Evolutionary conservation across 306 rosid species (phyloP).

Genomic region (Datisca glomerata): DNA sequence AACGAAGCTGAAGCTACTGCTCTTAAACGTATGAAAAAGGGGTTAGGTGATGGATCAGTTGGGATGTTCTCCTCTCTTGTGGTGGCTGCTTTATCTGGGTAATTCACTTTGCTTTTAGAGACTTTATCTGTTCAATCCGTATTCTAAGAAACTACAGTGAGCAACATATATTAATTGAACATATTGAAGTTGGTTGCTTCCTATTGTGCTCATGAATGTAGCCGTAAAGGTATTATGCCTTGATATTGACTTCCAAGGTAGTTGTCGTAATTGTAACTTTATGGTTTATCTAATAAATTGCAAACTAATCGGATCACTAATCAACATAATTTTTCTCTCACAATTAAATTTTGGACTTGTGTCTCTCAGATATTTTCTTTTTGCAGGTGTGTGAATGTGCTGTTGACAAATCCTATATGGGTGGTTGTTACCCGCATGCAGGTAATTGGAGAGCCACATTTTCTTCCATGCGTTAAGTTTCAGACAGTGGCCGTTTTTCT

Average conservation of each 20-base stretch:
- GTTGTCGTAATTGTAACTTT: too few species aligned
- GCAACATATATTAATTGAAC: too few species aligned
- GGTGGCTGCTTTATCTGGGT: conserved; percentile 97
- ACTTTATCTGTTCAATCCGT: too few species aligned
- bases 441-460: conserved; percentile 47
- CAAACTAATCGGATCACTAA: too few species aligned
- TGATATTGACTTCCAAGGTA: too few species aligned
- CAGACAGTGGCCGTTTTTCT: background rate
- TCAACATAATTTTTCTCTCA: too few species aligned
- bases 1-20: conserved; percentile 69
- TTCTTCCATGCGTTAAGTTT: too few species aligned
- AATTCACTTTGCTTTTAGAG: too few species aligned
- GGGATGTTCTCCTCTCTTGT: conserved; percentile 86
- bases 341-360: too few species aligned
- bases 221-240: background rate
- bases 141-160: too few species aligned
- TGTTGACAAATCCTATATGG: conserved; percentile 93
- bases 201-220: background rate
- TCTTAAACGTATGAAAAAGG: conserved; percentile 39
- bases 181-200: too few species aligned
- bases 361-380: conserved; percentile 12
- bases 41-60: conserved; percentile 82
- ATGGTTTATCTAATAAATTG: too few species aligned
- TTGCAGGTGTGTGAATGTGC: conserved; percentile 87
- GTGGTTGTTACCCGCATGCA: conserved; percentile 90